These are phyloP conservation scores for Telopea speciosissima DNA, from an alignment of 177 flowering plant species.

Conservation along the genomic window DNA sequence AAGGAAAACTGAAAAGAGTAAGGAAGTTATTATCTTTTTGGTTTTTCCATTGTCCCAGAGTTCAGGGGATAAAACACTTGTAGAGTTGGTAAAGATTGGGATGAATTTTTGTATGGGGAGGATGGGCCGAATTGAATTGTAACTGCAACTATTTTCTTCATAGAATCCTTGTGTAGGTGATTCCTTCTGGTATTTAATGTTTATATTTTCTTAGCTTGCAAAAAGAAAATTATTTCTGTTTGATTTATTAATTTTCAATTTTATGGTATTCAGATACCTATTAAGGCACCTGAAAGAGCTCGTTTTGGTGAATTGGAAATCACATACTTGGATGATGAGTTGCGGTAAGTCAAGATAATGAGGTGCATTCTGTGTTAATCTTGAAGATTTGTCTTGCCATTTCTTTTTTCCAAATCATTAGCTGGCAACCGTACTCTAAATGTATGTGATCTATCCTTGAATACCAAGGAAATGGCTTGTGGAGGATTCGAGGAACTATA, in stretches of 20 bases:
- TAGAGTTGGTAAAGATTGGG: no score
- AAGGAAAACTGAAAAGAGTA: no score
- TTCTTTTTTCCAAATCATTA: no score
- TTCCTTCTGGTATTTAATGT: no score
- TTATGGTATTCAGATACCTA: constrained; percentile 31
- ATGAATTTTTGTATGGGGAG: no score
- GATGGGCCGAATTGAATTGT: no score
- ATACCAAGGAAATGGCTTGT: neutral
- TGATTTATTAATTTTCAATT: neutral
- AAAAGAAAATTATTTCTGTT: neutral
- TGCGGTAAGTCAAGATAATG: constrained; percentile 30
- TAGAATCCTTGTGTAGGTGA: no score
- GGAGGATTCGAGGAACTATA: neutral
- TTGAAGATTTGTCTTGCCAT: neutral
- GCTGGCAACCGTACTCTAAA: neutral
- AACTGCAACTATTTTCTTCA: no score
- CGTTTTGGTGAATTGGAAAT: constrained; percentile 52
- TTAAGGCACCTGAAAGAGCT: constrained; percentile 62
- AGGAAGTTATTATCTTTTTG: no score
- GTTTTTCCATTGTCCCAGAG: no score
- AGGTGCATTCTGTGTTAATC: constrained; percentile 1
- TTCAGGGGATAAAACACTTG: no score
- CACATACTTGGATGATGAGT: constrained; percentile 59
- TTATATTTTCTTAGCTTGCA: no score
- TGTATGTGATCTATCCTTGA: neutral